Evolutionary conservation across 2,329 filamentous ascomycete species (phyloP), one percentile per base, ranked within the genome.

Genomic region (Colletotrichum acutatum): DNA sequence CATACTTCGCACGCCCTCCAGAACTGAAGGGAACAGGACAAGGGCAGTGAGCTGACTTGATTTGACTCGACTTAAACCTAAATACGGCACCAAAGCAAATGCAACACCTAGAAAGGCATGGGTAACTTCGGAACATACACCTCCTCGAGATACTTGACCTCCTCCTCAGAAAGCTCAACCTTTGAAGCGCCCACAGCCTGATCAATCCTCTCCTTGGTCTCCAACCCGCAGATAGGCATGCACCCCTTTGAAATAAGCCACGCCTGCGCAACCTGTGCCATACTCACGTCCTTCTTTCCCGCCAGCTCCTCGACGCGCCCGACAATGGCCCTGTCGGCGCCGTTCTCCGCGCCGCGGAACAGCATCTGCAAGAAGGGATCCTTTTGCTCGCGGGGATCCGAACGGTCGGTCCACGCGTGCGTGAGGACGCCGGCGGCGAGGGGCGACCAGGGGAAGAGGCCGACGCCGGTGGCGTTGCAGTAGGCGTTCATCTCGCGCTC

Each of bases 401-500:
- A 34, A 5, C 66, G 66, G 22, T 73, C 71, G 26, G 61, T 54
- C 66, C 71, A 70, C 8, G 66, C 24, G 58, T 66, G 71, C 37
- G 66, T 42, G 16, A 73, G 67, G n/a, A 73, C 62, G 22, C 71
- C 71, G 11, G 71, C 71, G 2, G 59, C 62, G 11, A 73, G 49
- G 3, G 71, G 71, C 1, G 71, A 73, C 66, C 71, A 73, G 26
- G 74, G 67, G 32, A 75, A 66, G 22, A 83, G 58, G 14, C 81
- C 82, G 37, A 83, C 82, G 7, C 82, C 82, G 2, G 82, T 84
- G 42, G 80, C 80, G 6, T 83, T 81, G 62, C 84, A 86, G 74
- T 80, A 85, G 2, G 79, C 77, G 32, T 77, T 83, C 82, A 83
- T 84, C 68, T 84, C 82, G 16, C 82, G 75, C 74, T 84, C 90